phyloP scores from a whole-genome alignment of 768 basidiomycete genomes.

The Rhodotorula diobovata region DNA sequence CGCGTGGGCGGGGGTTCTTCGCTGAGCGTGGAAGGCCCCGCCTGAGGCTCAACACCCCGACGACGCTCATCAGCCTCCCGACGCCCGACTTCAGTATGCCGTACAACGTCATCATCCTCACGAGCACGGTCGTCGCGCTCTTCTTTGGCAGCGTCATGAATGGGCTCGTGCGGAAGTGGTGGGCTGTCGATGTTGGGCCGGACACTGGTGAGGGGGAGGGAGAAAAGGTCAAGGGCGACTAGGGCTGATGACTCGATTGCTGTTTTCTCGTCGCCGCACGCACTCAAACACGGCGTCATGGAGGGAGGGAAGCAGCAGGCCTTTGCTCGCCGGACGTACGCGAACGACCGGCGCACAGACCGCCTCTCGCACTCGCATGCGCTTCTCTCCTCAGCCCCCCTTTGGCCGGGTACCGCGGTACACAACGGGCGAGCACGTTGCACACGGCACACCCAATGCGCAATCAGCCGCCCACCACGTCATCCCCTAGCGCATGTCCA shows the following conservation, averaged over 20 bases:
- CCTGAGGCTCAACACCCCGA: conserved; percentile 66
- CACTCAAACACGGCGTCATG: too few relatives aligned
- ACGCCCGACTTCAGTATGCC: conserved; percentile 99
- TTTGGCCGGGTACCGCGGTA: too few relatives aligned
- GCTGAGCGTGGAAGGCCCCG: neutral
- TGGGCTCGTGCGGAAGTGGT: conserved; percentile 71
- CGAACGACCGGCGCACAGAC: too few relatives aligned
- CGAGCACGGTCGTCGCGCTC: conserved; percentile 67
- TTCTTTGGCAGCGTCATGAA: conserved; percentile 93
- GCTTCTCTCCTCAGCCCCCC: too few relatives aligned
- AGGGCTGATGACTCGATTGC: too few relatives aligned
- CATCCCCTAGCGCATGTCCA: conserved; percentile 61
- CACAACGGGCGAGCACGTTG: too few relatives aligned
- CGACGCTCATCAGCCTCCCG: conserved; percentile 85
- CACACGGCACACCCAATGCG: neutral
- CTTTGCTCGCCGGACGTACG: too few relatives aligned
- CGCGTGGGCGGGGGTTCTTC: conserved; percentile 13
- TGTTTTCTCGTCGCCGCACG: too few relatives aligned
- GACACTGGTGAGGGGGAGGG: too few relatives aligned
- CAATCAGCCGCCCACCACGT: neutral
- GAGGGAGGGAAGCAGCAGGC: too few relatives aligned
- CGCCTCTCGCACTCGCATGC: too few relatives aligned
- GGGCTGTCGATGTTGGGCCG: conserved; percentile 47
- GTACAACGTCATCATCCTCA: conserved; percentile 98
- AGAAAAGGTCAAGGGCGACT: neutral